Evolutionary conservation across 495 filamentous ascomycete genomes (phyloP).

Genomic region (Trichoderma erinaceum): DNA sequence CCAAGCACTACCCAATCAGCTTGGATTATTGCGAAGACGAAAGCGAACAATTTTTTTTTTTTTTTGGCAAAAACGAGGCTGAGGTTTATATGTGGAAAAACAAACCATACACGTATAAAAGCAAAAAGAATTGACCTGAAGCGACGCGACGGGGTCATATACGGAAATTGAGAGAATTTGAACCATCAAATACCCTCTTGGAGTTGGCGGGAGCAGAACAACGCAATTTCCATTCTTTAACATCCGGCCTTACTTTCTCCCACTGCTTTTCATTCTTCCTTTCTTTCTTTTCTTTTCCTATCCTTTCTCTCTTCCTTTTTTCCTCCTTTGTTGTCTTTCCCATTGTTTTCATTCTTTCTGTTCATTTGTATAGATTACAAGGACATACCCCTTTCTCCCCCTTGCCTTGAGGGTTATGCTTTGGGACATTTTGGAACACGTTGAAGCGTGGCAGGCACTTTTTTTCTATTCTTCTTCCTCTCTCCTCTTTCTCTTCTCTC

Average conservation of each 20-base stretch:
- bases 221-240: background rate
- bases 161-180: background rate
- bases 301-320: background rate
- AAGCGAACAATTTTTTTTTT: background rate
- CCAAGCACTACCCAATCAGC: background rate
- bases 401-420: background rate
- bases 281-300: background rate
- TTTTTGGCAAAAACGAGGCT: background rate
- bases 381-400: background rate
- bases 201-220: conserved; percentile 1
- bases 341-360: background rate
- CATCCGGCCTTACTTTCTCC: background rate
- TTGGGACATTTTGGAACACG: background rate
- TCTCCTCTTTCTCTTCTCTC: background rate
- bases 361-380: conserved; percentile 12
- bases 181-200: background rate
- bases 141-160: background rate
- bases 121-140: background rate
- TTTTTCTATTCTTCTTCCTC: too few species aligned
- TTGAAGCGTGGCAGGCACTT: background rate
- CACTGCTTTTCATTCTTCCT: background rate
- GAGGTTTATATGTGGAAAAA: background rate
- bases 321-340: background rate
- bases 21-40: background rate
- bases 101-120: background rate